Percentiles rank a stretch among this genome's conserved stretches.
Conservation (phyloP, 108 stramenopile genomes). For the Cylindrotheca fusiformis region DNA sequence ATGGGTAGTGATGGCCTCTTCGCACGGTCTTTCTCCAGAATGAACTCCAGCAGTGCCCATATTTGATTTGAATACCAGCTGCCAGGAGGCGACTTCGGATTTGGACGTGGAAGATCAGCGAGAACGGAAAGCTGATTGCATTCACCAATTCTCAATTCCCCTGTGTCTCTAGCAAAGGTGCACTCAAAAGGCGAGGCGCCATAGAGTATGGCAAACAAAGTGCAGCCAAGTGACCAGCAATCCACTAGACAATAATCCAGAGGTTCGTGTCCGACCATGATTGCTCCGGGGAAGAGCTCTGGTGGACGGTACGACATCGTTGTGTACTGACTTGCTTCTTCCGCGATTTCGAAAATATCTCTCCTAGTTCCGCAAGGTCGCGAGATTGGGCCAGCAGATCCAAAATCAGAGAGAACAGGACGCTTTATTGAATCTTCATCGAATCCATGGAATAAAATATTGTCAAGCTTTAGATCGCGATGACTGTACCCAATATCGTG, state of each 20-base stretch:
- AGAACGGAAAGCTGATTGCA: constrained; percentile 52
- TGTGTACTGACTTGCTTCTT: constrained; percentile 57
- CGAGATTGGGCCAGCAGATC: constrained; percentile 55
- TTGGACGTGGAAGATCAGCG: constrained; percentile 34
- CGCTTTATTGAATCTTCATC: constrained; percentile 7
- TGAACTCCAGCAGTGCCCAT: constrained; percentile 18
- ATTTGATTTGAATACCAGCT: constrained; percentile 40
- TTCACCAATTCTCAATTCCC: constrained; percentile 53
- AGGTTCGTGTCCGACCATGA: constrained; percentile 33
- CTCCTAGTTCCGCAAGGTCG: constrained; percentile 7
- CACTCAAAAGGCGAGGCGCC: constrained; percentile 78
- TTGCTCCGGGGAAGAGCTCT: constrained; percentile 77
- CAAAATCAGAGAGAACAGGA: constrained; percentile 52
- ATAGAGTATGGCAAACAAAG: constrained; percentile 76
- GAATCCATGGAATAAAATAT: constrained; percentile 43
- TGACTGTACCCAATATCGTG: constrained; percentile 63
- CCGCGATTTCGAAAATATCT: constrained; percentile 35
- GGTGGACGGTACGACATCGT: constrained; percentile 85
- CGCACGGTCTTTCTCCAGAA: constrained; percentile 31
- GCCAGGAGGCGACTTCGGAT: constrained; percentile 2
- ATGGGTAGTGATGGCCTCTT: constrained; percentile 29
- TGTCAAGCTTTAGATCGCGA: constrained; percentile 83
- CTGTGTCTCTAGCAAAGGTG: constrained; percentile 46
- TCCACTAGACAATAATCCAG: constrained; percentile 68
- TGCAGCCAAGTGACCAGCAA: constrained; percentile 78